These are phyloP conservation scores for Tricholoma terreum DNA, from an alignment of 768 basidiomycete species.

Conservation along the genomic window DNA sequence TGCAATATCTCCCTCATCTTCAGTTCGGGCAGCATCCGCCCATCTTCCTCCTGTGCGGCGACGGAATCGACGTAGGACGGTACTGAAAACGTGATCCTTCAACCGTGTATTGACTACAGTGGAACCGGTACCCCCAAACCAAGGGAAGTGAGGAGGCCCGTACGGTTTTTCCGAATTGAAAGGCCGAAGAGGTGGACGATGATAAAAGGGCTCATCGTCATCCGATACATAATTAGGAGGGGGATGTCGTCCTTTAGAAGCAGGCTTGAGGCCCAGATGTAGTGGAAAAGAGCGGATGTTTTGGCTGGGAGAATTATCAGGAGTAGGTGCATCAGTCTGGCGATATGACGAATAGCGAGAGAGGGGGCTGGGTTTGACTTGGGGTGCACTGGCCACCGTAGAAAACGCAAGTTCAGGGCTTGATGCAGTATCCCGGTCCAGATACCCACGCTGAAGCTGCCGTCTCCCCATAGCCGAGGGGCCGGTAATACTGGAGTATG, in stretches of 20 bases:
- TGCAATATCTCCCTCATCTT: conserved; percentile 55
- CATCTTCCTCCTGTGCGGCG: conserved; percentile 46
- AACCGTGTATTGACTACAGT: conserved; percentile 92
- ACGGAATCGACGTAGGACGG: conserved; percentile 73
- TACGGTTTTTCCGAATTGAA: conserved; percentile 40
- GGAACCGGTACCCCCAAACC: conserved; percentile 88
- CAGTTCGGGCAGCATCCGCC: conserved; percentile 38
- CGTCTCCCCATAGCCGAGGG: conserved; percentile 31
- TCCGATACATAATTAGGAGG: conserved; percentile 21
- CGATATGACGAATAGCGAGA: conserved; percentile 36
- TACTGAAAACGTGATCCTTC: conserved; percentile 94
- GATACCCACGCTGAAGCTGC: conserved; percentile 38
- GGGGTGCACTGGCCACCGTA: conserved; percentile 17
- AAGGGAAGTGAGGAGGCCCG: conserved; percentile 40
- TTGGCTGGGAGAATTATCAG: conserved; percentile 46
- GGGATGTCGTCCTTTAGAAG: conserved; percentile 4
- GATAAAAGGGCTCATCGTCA: conserved; percentile 27
- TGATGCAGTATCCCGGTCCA: conserved; percentile 58
- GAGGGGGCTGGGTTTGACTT: conserved; percentile 38
- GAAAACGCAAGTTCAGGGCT: conserved; percentile 61
- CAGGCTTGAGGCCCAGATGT: conserved; percentile 22
- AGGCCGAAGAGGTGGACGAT: conserved; percentile 36
- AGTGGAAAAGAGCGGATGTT: conserved; percentile 27
- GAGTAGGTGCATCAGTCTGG: conserved; percentile 46
- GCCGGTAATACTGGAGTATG: conserved; percentile 43